phyloP scores from a whole-genome alignment of 768 basidiomycete species.

The Gymnopilus dilepis region DNA sequence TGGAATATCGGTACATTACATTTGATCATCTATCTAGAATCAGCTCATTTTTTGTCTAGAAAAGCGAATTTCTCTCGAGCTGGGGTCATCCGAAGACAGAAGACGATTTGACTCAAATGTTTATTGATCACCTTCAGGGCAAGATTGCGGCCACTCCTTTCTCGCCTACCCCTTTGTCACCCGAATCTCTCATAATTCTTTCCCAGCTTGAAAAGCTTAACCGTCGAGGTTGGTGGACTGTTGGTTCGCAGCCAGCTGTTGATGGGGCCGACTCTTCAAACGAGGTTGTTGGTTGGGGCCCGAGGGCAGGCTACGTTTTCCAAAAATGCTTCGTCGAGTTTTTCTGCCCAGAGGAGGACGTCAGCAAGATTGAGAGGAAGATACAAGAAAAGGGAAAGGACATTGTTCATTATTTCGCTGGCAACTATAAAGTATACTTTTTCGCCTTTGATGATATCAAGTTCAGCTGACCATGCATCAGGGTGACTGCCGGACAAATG shows the following conservation, averaged over 20 bases:
- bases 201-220: conserved; percentile 80
- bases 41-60: conserved; percentile 44
- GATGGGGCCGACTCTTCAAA: conserved; percentile 80
- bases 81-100: conserved; percentile 77
- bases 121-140: conserved; percentile 80
- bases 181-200: conserved; percentile 84
- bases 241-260: conserved; percentile 94
- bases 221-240: conserved; percentile 88
- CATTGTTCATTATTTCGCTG: conserved; percentile 88
- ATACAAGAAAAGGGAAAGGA: conserved; percentile 59
- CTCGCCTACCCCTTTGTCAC: conserved; percentile 78
- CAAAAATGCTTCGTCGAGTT: conserved; percentile 99
- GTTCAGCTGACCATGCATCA: conserved; percentile 29
- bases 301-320: conserved; percentile 90
- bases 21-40: background rate
- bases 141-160: conserved; percentile 84
- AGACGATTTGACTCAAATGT: conserved; percentile 78
- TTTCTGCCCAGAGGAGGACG: conserved; percentile 70
- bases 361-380: conserved; percentile 63
- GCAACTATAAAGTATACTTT: conserved; percentile 65
- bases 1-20: conserved; percentile 54
- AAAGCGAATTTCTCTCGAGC: conserved; percentile 61
- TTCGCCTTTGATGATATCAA: background rate
- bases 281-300: conserved; percentile 90
- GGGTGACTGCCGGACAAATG: conserved; percentile 84